Evolutionary conservation across 2,329 filamentous ascomycete species (phyloP).

Genomic region (Fusarium sp.): DNA sequence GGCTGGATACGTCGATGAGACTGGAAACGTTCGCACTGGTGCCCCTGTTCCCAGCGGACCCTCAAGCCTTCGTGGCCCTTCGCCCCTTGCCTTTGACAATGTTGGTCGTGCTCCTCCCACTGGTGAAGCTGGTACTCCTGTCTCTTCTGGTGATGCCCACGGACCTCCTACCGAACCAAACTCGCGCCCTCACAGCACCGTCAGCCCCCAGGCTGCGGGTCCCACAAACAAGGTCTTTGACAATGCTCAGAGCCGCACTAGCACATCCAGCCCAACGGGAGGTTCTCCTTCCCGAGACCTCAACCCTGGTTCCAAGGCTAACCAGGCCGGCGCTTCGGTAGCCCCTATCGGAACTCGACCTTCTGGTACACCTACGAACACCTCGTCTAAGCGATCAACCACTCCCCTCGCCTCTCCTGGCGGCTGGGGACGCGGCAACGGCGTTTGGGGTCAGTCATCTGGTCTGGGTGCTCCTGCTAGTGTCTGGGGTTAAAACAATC

Average conservation of each 20-base stretch:
- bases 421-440: constrained; percentile 83
- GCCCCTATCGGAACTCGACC: constrained; percentile 95
- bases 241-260: constrained; percentile 77
- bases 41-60: constrained; percentile 74
- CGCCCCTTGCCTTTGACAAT: constrained; percentile 81
- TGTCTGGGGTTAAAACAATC: constrained; percentile 81
- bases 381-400: constrained; percentile 80
- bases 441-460: constrained; percentile 87
- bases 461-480: constrained; percentile 88
- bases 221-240: constrained; percentile 71
- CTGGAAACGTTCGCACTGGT: constrained; percentile 70
- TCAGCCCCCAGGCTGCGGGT: constrained; percentile 78
- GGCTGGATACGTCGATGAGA: constrained; percentile 75
- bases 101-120: constrained; percentile 57
- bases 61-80: constrained; percentile 77
- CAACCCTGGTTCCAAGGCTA: constrained; percentile 64
- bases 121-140: constrained; percentile 55
- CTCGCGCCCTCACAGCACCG: constrained; percentile 85
- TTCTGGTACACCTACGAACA: constrained; percentile 64
- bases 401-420: constrained; percentile 92
- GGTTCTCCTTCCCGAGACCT: constrained; percentile 81
- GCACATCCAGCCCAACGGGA: constrained; percentile 83
- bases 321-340: constrained; percentile 72
- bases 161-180: constrained; percentile 62
- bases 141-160: constrained; percentile 56